Conservation (phyloP, 306 rosid genomes). For the Notholithocarpus densiflorus region DNA sequence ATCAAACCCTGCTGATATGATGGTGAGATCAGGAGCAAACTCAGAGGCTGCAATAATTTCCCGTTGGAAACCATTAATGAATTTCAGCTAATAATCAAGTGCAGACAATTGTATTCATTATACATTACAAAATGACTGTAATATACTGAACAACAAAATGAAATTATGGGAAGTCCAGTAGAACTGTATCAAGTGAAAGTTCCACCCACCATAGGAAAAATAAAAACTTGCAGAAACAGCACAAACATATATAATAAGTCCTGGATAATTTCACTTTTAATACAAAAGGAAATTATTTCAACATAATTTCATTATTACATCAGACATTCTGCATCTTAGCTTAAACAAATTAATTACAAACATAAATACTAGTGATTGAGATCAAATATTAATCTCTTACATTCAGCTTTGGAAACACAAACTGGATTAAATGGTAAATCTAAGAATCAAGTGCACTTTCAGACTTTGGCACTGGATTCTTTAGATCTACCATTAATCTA, state of each 20-base stretch:
- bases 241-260: neutral
- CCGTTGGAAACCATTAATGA: slow-evolving; percentile 19
- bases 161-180: neutral
- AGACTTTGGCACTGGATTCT: too few relatives aligned
- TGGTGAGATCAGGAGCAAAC: slow-evolving; percentile 86
- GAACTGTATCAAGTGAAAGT: neutral
- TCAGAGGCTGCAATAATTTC: slow-evolving; percentile 66
- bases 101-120: slow-evolving; percentile 1
- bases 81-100: slow-evolving; percentile 1
- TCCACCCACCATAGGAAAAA: neutral
- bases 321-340: neutral
- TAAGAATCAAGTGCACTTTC: neutral
- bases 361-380: neutral
- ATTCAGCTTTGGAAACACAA: neutral
- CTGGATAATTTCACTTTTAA: neutral
- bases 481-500: too few relatives aligned
- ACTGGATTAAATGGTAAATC: neutral
- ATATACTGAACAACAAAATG: neutral
- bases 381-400: neutral
- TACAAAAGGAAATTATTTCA: neutral
- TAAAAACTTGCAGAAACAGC: neutral
- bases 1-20: slow-evolving; percentile 99
- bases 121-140: neutral
- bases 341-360: neutral
- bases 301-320: neutral